Evolutionary conservation across 1,139 yeast genomes (phyloP).

Genomic region (Blastobotrys niveus): DNA sequence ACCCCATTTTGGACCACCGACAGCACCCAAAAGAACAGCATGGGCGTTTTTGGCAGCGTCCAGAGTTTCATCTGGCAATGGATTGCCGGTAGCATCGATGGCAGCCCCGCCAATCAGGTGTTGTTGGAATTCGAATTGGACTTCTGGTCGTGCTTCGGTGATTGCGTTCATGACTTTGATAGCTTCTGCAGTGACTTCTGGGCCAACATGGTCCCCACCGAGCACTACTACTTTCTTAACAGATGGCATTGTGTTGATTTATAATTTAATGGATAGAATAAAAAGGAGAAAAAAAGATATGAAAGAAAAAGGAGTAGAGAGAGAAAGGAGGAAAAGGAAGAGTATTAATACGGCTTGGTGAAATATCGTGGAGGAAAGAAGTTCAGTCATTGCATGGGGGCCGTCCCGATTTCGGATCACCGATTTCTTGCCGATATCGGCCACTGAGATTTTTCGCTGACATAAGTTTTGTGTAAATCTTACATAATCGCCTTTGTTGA

Average conservation of each 20-base stretch:
- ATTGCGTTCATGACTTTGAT: constrained; percentile 83
- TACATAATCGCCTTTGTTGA: too few relatives aligned
- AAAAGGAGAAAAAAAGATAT: background rate
- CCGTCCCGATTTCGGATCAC: too few relatives aligned
- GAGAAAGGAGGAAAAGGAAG: background rate
- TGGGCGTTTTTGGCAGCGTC: constrained; percentile 83
- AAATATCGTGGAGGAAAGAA: too few relatives aligned
- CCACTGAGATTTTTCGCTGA: too few relatives aligned
- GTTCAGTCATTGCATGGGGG: too few relatives aligned
- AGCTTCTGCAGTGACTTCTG: constrained; percentile 84
- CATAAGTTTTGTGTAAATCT: too few relatives aligned
- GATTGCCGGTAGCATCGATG: constrained; percentile 91
- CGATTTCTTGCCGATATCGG: too few relatives aligned
- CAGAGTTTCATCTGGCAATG: constrained; percentile 82
- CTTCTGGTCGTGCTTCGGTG: constrained; percentile 51
- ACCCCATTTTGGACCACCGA: constrained; percentile 99
- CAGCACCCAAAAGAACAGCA: constrained; percentile 94
- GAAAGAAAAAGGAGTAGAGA: background rate
- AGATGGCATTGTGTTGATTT: background rate
- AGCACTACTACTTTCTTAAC: constrained; percentile 71
- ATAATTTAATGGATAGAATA: background rate
- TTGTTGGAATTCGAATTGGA: constrained; percentile 68
- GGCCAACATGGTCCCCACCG: constrained; percentile 97
- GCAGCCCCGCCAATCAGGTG: constrained; percentile 98
- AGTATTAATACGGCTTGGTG: background rate